These are phyloP conservation scores for Trametes versicolor DNA, from an alignment of 1,284 basidiomycete species.

Conservation along the genomic window DNA sequence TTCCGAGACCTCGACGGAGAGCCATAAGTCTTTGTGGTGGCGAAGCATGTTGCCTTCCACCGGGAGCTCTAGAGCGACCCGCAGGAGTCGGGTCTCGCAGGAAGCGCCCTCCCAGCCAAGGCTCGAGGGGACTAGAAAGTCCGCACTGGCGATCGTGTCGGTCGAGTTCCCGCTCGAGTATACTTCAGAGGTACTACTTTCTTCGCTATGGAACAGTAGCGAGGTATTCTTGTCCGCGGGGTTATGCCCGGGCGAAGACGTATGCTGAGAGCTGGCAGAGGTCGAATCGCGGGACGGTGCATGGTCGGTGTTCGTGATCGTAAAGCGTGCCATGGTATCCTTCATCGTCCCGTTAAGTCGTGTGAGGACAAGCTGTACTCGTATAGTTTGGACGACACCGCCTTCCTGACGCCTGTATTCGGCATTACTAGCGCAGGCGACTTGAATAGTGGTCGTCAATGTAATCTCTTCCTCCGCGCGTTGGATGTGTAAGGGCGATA, in stretches of 20 bases:
- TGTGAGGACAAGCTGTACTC: background rate
- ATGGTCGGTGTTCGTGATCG: too few relatives aligned
- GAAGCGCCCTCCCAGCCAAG: background rate
- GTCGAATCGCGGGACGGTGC: too few relatives aligned
- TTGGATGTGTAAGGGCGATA: background rate
- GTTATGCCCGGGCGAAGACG: too few relatives aligned
- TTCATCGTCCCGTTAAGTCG: too few relatives aligned
- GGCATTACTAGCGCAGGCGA: background rate
- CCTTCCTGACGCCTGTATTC: background rate
- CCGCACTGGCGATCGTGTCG: background rate
- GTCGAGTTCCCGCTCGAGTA: too few relatives aligned
- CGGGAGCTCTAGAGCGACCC: background rate
- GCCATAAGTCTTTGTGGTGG: background rate
- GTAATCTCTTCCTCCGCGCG: background rate
- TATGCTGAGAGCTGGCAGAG: too few relatives aligned
- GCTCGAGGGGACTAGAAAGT: background rate
- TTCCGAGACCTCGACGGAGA: background rate
- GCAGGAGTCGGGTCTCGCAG: background rate
- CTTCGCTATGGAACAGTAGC: too few relatives aligned
- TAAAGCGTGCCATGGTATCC: too few relatives aligned
- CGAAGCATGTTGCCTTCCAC: background rate
- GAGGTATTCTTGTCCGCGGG: too few relatives aligned
- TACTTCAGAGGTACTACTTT: too few relatives aligned
- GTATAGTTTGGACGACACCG: background rate
- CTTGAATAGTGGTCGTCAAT: background rate